A percentile compares a stretch with the other conserved stretches of the same genome.
Evolutionary conservation across 768 basidiomycete species (phyloP).

Genomic region (Boletus pseudo-olivaceus): DNA sequence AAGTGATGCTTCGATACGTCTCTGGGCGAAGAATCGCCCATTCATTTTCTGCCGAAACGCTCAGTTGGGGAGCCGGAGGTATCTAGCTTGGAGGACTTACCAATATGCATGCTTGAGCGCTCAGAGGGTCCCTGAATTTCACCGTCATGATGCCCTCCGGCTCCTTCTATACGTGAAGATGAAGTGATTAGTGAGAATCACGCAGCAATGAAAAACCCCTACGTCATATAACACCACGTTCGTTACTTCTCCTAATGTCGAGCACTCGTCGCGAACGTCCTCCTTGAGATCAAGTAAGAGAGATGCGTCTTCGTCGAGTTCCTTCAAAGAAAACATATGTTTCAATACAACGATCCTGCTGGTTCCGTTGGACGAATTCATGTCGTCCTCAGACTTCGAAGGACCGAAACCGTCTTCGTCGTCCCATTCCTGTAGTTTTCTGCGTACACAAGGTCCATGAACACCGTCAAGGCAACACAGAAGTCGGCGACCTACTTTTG

Average conservation of each 20-base stretch:
- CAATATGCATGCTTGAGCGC: slow-evolving; percentile 88
- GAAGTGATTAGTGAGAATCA: slow-evolving; percentile 1
- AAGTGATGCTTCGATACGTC: slow-evolving; percentile 76
- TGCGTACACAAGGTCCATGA: slow-evolving; percentile 29
- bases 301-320: slow-evolving; percentile 81
- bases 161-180: slow-evolving; percentile 62
- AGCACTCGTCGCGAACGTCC: slow-evolving; percentile 93
- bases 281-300: slow-evolving; percentile 91
- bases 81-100: slow-evolving; percentile 42
- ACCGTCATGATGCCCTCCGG: slow-evolving; percentile 93
- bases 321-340: slow-evolving; percentile 88
- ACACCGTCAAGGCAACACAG: not conserved
- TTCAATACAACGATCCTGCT: slow-evolving; percentile 88
- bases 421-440: slow-evolving; percentile 92
- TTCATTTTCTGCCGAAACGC: slow-evolving; percentile 76
- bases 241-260: slow-evolving; percentile 88
- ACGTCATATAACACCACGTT: slow-evolving; percentile 96
- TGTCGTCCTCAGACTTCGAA: slow-evolving; percentile 50
- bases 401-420: slow-evolving; percentile 92
- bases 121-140: slow-evolving; percentile 89
- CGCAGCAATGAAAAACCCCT: slow-evolving; percentile 30
- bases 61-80: not conserved
- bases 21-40: slow-evolving; percentile 84
- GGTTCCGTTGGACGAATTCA: slow-evolving; percentile 46
- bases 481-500: slow-evolving; percentile 54